These are phyloP conservation scores for Pichia sp. DNA, from an alignment of 1,139 yeast genomes.

Conservation along the genomic window DNA sequence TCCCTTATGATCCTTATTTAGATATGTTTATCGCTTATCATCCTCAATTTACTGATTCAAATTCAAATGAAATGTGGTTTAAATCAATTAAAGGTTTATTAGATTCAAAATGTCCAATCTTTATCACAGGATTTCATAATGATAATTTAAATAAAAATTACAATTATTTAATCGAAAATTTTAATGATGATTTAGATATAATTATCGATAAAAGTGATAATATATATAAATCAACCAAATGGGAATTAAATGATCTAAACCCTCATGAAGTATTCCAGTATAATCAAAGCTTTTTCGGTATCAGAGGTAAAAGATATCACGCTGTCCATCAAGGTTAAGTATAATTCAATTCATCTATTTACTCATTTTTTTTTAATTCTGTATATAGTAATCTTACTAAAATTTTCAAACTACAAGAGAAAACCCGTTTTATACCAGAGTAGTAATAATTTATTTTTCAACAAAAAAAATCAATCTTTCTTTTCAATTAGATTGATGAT, in stretches of 20 bases:
- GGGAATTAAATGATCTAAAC: constrained; percentile 85
- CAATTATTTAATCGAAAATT: constrained; percentile 59
- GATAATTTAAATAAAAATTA: constrained; percentile 65
- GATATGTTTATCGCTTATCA: constrained; percentile 91
- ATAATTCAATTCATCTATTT: background rate
- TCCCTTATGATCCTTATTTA: constrained; percentile 95
- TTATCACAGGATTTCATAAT: constrained; percentile 84
- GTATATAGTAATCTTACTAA: constrained; percentile 5
- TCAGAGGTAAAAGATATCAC: constrained; percentile 95
- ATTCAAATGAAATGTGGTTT: constrained; percentile 71
- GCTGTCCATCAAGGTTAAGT: constrained; percentile 41
- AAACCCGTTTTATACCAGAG: too few species aligned
- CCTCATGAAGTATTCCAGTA: constrained; percentile 92
- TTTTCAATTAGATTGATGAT: too few species aligned
- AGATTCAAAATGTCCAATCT: constrained; percentile 88
- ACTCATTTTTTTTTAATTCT: constrained; percentile 1
- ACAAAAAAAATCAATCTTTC: too few species aligned
- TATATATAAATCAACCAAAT: constrained; percentile 76
- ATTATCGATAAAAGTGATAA: constrained; percentile 70
- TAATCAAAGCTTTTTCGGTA: constrained; percentile 80
- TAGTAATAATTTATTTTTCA: too few species aligned
- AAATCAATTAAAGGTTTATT: constrained; percentile 77
- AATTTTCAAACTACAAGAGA: too few species aligned
- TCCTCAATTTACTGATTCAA: constrained; percentile 87
- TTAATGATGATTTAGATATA: constrained; percentile 70